Conservation (phyloP, 106 monocot species). For the Iris macrosiphon region DNA sequence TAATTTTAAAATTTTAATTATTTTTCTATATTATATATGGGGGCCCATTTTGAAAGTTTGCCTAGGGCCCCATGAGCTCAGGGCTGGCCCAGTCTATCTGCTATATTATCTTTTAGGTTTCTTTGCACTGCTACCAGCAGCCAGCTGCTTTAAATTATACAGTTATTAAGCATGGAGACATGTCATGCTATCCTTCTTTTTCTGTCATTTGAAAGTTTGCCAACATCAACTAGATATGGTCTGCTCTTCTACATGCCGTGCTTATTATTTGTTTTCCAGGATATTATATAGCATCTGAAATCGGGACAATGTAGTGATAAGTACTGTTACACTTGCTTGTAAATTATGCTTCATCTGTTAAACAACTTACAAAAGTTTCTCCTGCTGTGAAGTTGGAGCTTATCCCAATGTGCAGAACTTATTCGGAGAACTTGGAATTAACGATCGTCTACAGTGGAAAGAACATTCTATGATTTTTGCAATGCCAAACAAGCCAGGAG, state of each 20-base stretch:
- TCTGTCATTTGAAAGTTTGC: no score
- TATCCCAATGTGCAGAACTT: slow-evolving; percentile 99
- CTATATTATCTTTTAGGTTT: no score
- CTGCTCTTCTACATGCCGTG: not conserved
- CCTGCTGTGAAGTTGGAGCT: slow-evolving; percentile 73
- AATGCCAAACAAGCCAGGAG: slow-evolving; percentile 94
- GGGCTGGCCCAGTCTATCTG: no score
- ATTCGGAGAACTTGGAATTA: slow-evolving; percentile 97
- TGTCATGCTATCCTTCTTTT: no score
- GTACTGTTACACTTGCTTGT: not conserved
- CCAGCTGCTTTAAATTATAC: no score
- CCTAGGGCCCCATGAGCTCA: no score
- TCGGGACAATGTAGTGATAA: not conserved
- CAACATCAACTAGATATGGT: not conserved
- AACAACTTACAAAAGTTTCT: slow-evolving; percentile 2
- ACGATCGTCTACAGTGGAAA: slow-evolving; percentile 98
- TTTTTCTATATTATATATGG: no score
- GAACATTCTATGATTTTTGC: slow-evolving; percentile 99
- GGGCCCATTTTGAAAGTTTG: no score
- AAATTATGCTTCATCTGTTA: not conserved
- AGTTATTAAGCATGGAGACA: no score
- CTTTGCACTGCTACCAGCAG: no score
- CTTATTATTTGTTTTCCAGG: not conserved
- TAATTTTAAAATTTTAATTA: no score
- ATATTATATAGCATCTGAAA: not conserved